Evolutionary conservation across 306 rosid species (phyloP).

Genomic region (Vicia faba): DNA sequence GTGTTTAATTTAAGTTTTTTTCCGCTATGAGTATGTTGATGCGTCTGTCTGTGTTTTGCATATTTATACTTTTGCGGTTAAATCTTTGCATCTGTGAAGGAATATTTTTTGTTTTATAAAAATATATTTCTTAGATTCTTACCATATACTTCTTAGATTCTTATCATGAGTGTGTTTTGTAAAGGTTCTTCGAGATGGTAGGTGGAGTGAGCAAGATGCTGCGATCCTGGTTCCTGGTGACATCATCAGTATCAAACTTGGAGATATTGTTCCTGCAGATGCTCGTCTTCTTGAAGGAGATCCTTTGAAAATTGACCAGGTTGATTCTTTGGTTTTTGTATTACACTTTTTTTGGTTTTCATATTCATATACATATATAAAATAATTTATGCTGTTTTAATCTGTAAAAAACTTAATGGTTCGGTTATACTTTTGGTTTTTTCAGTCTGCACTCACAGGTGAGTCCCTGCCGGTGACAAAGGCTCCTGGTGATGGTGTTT

Average conservation of each 20-base stretch:
- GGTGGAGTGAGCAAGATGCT: constrained; percentile 94
- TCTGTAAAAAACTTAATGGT: neutral
- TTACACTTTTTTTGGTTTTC: neutral
- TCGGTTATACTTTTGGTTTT: constrained; percentile 29
- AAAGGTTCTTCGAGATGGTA: constrained; percentile 96
- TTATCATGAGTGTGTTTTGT: constrained; percentile 38
- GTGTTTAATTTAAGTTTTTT: constrained; percentile 43
- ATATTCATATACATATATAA: neutral
- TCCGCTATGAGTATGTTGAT: neutral
- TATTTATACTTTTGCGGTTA: neutral
- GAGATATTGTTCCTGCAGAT: constrained; percentile 92
- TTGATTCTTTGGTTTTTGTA: constrained; percentile 28
- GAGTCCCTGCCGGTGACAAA: constrained; percentile 96
- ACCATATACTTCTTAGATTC: constrained; percentile 30
- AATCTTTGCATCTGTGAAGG: constrained; percentile 27
- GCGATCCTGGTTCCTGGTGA: constrained; percentile 88
- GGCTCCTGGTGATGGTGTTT: constrained; percentile 96
- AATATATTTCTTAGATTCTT: constrained; percentile 28
- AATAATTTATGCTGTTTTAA: constrained; percentile 15
- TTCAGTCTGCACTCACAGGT: constrained; percentile 95
- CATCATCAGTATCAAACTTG: constrained; percentile 83
- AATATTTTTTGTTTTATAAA: neutral
- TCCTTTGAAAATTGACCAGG: constrained; percentile 97
- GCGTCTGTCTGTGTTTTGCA: constrained; percentile 25
- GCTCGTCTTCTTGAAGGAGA: constrained; percentile 98